Conservation (phyloP, 1,139 yeast species). For the Saccharomyces pastorianus region DNA sequence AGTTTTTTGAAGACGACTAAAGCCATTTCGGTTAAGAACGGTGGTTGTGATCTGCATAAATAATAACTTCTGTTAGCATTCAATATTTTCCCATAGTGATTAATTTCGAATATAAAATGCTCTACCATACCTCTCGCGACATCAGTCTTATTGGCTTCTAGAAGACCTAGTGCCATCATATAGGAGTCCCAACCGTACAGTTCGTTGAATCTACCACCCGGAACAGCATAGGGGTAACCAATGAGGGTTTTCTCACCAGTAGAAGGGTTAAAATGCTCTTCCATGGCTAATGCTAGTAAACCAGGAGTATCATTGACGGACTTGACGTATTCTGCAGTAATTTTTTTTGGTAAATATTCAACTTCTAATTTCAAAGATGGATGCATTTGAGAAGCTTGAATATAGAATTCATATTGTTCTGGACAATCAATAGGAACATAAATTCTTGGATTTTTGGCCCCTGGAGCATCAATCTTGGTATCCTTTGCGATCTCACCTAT, state of each 20-base stretch:
- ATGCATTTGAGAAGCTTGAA: constrained; percentile 43
- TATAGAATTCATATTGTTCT: constrained; percentile 69
- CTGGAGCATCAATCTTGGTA: constrained; percentile 62
- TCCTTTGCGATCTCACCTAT: constrained; percentile 68
- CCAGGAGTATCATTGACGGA: constrained; percentile 84
- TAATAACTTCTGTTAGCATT: constrained; percentile 94
- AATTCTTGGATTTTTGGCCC: constrained; percentile 50
- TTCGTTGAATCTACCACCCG: constrained; percentile 96
- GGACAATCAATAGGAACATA: constrained; percentile 65
- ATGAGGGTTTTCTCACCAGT: constrained; percentile 42
- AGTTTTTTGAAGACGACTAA: constrained; percentile 58
- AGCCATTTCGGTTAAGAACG: constrained; percentile 91
- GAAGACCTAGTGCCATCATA: constrained; percentile 79
- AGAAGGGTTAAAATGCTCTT: constrained; percentile 39
- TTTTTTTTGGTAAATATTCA: constrained; percentile 54
- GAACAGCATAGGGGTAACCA: constrained; percentile 85
- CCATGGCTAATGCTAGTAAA: constrained; percentile 70
- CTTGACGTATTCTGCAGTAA: constrained; percentile 61
- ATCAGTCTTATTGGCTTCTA: constrained; percentile 53
- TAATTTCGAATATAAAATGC: constrained; percentile 83
- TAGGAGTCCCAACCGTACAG: constrained; percentile 98
- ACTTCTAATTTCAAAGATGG: constrained; percentile 66
- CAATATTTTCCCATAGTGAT: constrained; percentile 83
- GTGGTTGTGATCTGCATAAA: constrained; percentile 91
- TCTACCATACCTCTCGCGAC: constrained; percentile 89